Evolutionary conservation across 163 green algal species (phyloP).

Genomic region (Chlamydomonas reinhardtii): DNA sequence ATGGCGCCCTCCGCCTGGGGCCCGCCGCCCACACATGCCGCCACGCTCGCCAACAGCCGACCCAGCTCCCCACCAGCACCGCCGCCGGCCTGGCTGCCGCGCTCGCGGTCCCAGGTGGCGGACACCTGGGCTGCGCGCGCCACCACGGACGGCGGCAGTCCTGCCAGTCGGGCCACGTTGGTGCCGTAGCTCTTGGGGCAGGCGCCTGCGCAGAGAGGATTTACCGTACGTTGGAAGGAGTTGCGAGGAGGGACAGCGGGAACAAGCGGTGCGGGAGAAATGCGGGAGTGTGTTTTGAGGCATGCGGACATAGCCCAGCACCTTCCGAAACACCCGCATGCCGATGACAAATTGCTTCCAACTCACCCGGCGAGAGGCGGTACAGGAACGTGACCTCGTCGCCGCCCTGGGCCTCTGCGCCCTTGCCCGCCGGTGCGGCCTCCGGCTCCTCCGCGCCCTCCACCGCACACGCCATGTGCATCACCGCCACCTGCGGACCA

Average conservation of each 20-base stretch:
- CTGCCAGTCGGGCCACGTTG: conserved; percentile 92
- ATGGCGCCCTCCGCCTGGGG: neutral
- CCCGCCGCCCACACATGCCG: neutral
- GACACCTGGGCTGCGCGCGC: conserved; percentile 60
- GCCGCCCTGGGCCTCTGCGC: neutral
- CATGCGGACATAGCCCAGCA: too few species aligned
- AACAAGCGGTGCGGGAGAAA: neutral
- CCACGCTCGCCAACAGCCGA: neutral
- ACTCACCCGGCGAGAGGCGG: conserved; percentile 75
- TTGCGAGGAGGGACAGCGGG: too few species aligned
- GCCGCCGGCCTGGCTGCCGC: neutral
- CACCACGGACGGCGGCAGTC: conserved; percentile 71
- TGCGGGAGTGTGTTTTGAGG: too few species aligned
- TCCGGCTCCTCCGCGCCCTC: conserved; percentile 34
- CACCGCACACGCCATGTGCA: conserved; percentile 94
- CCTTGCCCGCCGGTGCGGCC: neutral
- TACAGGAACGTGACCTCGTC: conserved; percentile 95
- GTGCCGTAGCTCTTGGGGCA: conserved; percentile 97
- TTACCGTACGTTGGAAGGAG: neutral
- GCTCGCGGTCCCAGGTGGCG: conserved; percentile 11
- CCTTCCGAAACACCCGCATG: too few species aligned
- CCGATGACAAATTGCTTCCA: too few species aligned
- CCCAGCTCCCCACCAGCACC: neutral
- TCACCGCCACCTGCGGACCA: conserved; percentile 68
- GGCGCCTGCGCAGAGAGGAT: conserved; percentile 66